Evolutionary conservation across 108 stramenopile genomes (phyloP).

Genomic region (Licmophora abbreviata): DNA sequence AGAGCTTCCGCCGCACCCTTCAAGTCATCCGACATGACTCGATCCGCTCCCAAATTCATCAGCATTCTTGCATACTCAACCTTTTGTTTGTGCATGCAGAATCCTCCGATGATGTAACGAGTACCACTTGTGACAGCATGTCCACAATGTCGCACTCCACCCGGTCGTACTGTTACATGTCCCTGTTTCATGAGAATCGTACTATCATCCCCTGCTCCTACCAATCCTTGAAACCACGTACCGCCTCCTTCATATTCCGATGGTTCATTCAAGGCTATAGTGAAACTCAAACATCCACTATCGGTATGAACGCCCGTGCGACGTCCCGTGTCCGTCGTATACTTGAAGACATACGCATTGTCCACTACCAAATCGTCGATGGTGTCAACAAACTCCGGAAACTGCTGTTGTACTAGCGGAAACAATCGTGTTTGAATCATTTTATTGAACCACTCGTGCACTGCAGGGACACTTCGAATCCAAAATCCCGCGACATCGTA

Average conservation of each 20-base stretch:
- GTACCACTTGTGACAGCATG: constrained; percentile 29
- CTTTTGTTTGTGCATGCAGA: constrained; percentile 34
- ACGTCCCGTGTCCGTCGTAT: constrained; percentile 37
- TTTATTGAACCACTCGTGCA: constrained; percentile 38
- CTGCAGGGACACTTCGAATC: constrained; percentile 34
- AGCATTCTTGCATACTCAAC: constrained; percentile 41
- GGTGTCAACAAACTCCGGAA: constrained; percentile 25
- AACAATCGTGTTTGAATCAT: constrained; percentile 28
- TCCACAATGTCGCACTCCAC: constrained; percentile 45
- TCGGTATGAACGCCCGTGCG: constrained; percentile 53
- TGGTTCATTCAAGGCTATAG: constrained; percentile 29
- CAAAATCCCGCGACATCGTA: constrained; percentile 49
- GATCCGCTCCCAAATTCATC: constrained; percentile 7
- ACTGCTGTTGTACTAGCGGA: constrained; percentile 30
- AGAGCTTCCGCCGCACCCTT: constrained; percentile 18
- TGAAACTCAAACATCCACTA: constrained; percentile 42
- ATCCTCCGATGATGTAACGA: constrained; percentile 55
- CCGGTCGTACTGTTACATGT: constrained; percentile 42
- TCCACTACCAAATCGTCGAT: constrained; percentile 28
- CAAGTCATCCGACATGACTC: constrained; percentile 1
- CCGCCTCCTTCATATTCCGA: constrained; percentile 44
- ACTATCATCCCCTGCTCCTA: not conserved
- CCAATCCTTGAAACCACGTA: constrained; percentile 38
- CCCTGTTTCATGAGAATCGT: constrained; percentile 36
- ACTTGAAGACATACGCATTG: constrained; percentile 45